Evolutionary conservation across 2,329 filamentous ascomycete species (phyloP), one percentile per base, ranked within the genome.

Genomic region (Cladophialophora bantiana): DNA sequence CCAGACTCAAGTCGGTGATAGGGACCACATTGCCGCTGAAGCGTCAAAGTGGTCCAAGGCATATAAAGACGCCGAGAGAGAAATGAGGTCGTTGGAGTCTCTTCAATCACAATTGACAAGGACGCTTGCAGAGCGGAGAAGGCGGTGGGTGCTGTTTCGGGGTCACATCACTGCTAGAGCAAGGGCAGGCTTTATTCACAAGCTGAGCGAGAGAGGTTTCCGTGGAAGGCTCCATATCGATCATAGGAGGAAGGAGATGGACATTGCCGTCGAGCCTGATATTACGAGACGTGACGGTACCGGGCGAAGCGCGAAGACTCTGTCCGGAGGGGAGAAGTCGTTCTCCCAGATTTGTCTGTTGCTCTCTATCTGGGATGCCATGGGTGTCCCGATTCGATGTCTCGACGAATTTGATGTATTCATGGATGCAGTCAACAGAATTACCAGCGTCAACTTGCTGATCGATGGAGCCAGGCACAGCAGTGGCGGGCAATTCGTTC

Each of bases 331-430:
- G 35, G 95, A 99, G 77, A 99, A 99, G 78, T 98, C 94, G 0
- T 99, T 98, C 78, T 96, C 94, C 3, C 97, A 94, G 3, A 96
- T 98, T 67, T 99, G 95, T 79, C 86, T 99, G 73, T 82, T 99
- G 62, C 84, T 99, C 36, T 88, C 93, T 2, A 90, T 99, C 18
- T 99, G 95, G 95, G 95, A 99, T 76, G 94, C 95, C 35, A 99
- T 99, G 90, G 94, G 95, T 10, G 96, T 93, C 18, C 94, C 94
- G 0, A 90, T 99, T 68, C 88, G 95, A 62, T 99, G 95, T 75
- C 84, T 99, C 62, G 95, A 99, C 79, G 95, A 99, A 79, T 99
- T 98, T 76, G 95, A 99, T 77, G 95, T 99, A 36, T 99, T 97
- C 83, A 99, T 99, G 95, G 95, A 99, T 79, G 93, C 90, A 72